phyloP scores from a whole-genome alignment of 345 rosid genomes.

The Aurinia saxatilis region DNA sequence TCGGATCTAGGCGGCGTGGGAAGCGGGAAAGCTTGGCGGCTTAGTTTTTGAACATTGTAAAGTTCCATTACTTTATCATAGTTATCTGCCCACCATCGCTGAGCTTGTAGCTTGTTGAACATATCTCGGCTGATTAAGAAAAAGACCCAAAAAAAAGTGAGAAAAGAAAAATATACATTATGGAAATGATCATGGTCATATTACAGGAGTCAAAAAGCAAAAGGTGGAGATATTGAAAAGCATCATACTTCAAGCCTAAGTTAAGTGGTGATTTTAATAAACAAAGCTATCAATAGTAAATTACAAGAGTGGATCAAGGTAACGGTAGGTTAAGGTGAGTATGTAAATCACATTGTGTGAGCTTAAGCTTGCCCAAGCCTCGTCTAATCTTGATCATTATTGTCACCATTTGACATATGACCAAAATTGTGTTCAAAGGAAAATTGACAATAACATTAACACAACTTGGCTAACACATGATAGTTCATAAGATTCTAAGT shows the following conservation, averaged over 20 bases:
- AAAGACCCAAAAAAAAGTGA: not conserved
- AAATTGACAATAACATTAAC: too few relatives aligned
- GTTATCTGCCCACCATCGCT: slow-evolving; percentile 98
- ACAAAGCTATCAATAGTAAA: too few relatives aligned
- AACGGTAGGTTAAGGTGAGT: too few relatives aligned
- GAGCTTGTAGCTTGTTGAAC: slow-evolving; percentile 98
- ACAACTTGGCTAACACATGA: not conserved
- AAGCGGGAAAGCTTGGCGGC: slow-evolving; percentile 87
- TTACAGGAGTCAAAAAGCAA: not conserved
- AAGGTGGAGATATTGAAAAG: not conserved
- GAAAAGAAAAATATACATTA: not conserved
- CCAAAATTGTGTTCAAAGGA: too few relatives aligned
- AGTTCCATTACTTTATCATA: slow-evolving; percentile 94
- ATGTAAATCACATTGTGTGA: too few relatives aligned
- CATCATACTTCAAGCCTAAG: not conserved
- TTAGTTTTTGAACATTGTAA: slow-evolving; percentile 94
- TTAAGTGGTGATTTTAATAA: not conserved
- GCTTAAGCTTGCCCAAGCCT: too few relatives aligned
- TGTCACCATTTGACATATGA: too few relatives aligned
- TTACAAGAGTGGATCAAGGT: too few relatives aligned
- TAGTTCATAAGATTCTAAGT: not conserved
- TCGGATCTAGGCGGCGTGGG: slow-evolving; percentile 90
- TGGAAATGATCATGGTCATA: not conserved
- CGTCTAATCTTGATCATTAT: too few relatives aligned
- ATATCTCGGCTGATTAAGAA: slow-evolving; percentile 67